Percentiles rank a stretch among this genome's conserved stretches.
Conservation (phyloP, 495 filamentous ascomycete species). For the Penicillium cataractarum region DNA sequence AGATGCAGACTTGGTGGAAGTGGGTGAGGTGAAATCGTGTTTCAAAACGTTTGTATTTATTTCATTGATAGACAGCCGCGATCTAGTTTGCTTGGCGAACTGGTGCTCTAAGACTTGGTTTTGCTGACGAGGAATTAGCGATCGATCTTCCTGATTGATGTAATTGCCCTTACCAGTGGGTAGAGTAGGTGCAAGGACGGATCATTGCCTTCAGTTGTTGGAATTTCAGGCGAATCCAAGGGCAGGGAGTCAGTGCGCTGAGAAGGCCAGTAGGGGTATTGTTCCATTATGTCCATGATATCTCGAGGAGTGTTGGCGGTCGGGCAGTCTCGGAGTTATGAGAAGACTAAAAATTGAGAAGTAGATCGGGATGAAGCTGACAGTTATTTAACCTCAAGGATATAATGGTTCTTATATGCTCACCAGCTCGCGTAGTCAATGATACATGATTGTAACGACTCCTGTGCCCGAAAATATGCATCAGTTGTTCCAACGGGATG, state of each 20-base stretch:
- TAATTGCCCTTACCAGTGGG: background rate
- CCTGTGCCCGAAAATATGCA: too few species aligned
- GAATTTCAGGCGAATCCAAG: background rate
- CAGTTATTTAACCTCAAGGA: background rate
- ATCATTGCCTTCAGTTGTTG: background rate
- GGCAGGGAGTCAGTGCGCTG: background rate
- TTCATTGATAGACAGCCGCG: background rate
- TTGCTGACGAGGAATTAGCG: background rate
- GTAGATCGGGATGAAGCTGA: background rate
- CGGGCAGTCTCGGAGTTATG: background rate
- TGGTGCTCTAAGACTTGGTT: background rate
- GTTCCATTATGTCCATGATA: background rate
- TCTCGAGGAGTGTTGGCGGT: background rate
- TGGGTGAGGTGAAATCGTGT: background rate
- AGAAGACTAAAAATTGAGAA: background rate
- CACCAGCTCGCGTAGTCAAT: too few species aligned
- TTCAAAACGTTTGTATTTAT: background rate
- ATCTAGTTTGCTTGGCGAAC: background rate
- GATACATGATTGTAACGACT: too few species aligned
- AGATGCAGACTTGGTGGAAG: background rate
- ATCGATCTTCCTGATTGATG: background rate
- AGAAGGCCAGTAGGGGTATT: background rate
- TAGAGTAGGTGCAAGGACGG: background rate
- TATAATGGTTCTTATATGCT: background rate
- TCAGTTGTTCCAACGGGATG: too few species aligned